Base-by-base conservation (phyloP, 257 asterid species). In the Solanum lycopersicoides region DNA sequence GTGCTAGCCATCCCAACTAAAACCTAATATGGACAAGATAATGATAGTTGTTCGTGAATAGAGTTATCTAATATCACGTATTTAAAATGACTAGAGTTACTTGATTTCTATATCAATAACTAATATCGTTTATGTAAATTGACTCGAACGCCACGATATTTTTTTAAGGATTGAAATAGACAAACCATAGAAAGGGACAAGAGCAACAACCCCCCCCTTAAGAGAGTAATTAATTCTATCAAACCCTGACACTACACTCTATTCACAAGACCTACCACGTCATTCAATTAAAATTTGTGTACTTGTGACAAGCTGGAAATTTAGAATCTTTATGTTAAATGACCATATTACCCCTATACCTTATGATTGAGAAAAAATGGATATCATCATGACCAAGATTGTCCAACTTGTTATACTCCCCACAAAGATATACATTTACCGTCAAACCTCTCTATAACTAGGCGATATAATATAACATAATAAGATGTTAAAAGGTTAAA, bases 201-300 rank as follows among this genome's bases (percentile, higher is more conserved):
- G 20, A 21, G 82, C 45, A 41, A 82, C 50, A 86, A 42, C 37
- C 60, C 28, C 44, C 44, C 18, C 18, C 13, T 37, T 68, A 32
- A 63, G 59, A 28, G 35, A 74, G 86, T 73, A 87, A 91, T 89
- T 69, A 91, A 88, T 91, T 71, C 63, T 56, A 89, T 83, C 92
- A 91, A 89, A 76, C 21, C 60, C 83, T 12, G 60, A 76, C 83
- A 76, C 23, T 12, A 2, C 90, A 18, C 87, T 88, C 85, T 83
- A 83, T 83, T 86, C 83, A 21, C 86, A 30, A 75, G 86, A 53
- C 73, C 87, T 6, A 50, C 80, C 47, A 63, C 47, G 63, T 73
- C 8, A 88, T 16, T 82, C 86, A 83, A 79, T 89, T 90, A 83
- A 90, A 86, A 80, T 83, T 37, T 23, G 25, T 80, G 90, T 74